A percentile compares a stretch with the other conserved stretches of the same genome.
Conservation (phyloP, 2,329 filamentous ascomycete genomes). For the Neofusicoccum cordaticola region DNA sequence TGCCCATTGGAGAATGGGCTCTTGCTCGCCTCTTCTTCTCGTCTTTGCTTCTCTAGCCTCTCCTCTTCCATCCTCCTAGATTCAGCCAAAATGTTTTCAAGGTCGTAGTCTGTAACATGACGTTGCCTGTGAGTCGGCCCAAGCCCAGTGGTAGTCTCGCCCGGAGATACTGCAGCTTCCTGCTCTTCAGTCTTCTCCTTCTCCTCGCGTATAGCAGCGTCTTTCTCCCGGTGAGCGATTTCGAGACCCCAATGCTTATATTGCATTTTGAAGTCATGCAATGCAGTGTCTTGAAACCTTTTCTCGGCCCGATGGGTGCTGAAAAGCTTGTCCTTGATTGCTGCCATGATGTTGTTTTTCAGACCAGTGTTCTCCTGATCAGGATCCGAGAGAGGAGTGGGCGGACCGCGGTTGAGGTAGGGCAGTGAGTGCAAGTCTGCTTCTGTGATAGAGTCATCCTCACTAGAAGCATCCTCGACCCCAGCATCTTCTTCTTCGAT, state of each 20-base stretch:
- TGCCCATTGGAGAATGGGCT: conserved; percentile 71
- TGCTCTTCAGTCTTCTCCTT: conserved; percentile 36
- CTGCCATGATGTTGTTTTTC: conserved; percentile 34
- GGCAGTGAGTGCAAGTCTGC: conserved; percentile 45
- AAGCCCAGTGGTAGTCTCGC: conserved; percentile 12
- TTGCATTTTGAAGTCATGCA: conserved; percentile 33
- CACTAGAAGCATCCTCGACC: conserved; percentile 8
- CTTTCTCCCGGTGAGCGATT: conserved; percentile 38
- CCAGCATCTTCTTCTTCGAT: conserved; percentile 20
- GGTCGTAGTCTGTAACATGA: conserved; percentile 65
- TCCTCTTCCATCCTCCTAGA: conserved; percentile 71
- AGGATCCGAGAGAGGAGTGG: conserved; percentile 43
- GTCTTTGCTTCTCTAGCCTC: conserved; percentile 61
- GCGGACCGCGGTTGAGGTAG: conserved; percentile 44
- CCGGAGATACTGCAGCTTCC: conserved; percentile 39
- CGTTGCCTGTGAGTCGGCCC: conserved; percentile 53
- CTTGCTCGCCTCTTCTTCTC: conserved; percentile 49
- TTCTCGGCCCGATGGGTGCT: conserved; percentile 33
- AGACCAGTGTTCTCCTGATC: conserved; percentile 38
- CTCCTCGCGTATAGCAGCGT: conserved; percentile 35
- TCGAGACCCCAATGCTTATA: conserved; percentile 42
- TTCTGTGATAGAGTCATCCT: conserved; percentile 27
- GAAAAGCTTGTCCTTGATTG: conserved; percentile 34
- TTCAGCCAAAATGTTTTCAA: conserved; percentile 57
- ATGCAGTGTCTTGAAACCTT: conserved; percentile 27